Evolutionary conservation across 805 yeast species (phyloP).

Genomic region (Lipomyces starkeyi): DNA sequence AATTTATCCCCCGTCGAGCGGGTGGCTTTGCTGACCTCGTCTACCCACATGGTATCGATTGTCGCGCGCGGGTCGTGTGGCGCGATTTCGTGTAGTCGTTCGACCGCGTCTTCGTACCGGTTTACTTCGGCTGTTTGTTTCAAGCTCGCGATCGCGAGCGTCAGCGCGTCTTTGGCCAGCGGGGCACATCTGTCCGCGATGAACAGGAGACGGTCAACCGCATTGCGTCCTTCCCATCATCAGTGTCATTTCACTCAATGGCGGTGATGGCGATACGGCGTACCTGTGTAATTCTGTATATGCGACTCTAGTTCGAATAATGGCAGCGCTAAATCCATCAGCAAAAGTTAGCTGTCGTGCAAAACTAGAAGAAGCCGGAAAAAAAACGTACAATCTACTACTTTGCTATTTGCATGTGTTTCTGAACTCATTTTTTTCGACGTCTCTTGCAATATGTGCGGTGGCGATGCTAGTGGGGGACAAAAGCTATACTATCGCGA

Average conservation of each 20-base stretch:
- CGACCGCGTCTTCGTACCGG: conserved; percentile 30
- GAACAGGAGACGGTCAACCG: conserved; percentile 31
- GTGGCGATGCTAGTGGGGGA: too few relatives aligned
- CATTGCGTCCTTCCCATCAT: conserved; percentile 23
- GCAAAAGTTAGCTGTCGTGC: background rate
- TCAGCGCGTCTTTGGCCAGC: conserved; percentile 23
- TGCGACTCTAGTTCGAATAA: conserved; percentile 34
- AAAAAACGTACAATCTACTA: background rate
- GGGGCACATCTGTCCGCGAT: conserved; percentile 34
- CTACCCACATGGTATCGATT: conserved; percentile 28
- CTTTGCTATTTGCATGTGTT: background rate
- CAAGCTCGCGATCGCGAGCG: conserved; percentile 25
- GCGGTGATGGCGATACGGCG: background rate
- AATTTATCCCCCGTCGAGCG: conserved; percentile 26
- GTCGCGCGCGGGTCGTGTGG: conserved; percentile 17
- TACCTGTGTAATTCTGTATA: conserved; percentile 32
- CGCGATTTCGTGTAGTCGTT: conserved; percentile 8
- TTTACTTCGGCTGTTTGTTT: conserved; percentile 22
- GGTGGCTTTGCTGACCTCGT: conserved; percentile 1
- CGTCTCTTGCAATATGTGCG: too few relatives aligned
- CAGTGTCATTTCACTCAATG: too few relatives aligned
- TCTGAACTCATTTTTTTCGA: background rate
- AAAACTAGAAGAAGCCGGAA: too few relatives aligned
- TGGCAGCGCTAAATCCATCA: conserved; percentile 22
- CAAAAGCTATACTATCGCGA: too few relatives aligned